These are phyloP conservation scores for Tritrichomonas musculus DNA, from an alignment of 208 protist species.

Conservation along the genomic window DNA sequence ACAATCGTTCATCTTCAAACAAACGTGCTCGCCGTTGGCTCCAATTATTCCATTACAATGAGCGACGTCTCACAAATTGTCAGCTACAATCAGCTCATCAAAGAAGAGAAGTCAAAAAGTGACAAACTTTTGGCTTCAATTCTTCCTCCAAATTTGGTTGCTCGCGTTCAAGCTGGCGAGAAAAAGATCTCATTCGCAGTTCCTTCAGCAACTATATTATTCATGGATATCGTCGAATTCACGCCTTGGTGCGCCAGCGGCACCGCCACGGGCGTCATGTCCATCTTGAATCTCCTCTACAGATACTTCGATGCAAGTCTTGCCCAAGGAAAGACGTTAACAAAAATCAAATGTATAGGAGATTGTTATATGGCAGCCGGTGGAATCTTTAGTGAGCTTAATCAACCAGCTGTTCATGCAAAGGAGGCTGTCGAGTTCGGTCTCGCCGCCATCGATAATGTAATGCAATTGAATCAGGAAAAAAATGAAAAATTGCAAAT, in stretches of 20 bases:
- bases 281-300: background rate
- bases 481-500: background rate
- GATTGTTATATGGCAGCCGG: slow-evolving; percentile 28
- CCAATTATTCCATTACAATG: background rate
- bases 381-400: background rate
- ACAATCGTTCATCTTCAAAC: background rate
- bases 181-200: background rate
- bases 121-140: background rate
- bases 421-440: background rate
- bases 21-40: no score
- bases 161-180: background rate
- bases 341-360: slow-evolving; percentile 20
- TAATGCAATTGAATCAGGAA: background rate
- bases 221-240: slow-evolving; percentile 6
- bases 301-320: background rate
- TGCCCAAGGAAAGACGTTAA: background rate
- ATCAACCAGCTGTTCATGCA: slow-evolving; percentile 7
- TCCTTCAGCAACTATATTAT: background rate
- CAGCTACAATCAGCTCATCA: background rate
- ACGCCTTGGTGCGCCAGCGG: background rate
- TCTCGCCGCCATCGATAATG: background rate
- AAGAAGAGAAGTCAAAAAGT: background rate
- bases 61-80: background rate
- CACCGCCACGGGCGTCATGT: background rate
- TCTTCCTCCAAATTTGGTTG: background rate